Percentiles rank a stretch among this genome's conserved stretches.
Evolutionary conservation across 1,139 yeast species (phyloP).

Genomic region (Hansenula sp.): DNA sequence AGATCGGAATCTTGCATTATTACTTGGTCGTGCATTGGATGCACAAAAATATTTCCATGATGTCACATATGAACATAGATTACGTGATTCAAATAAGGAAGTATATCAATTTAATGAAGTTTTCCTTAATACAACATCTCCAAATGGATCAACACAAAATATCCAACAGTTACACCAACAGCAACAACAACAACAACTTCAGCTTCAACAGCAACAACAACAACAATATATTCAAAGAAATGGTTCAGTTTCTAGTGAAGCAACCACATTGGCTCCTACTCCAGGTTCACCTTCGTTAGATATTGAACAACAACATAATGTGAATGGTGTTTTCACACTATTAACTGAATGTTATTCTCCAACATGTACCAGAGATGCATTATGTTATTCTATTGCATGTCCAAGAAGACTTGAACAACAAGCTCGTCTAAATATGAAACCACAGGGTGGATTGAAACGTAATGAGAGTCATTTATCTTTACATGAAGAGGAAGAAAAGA

Average conservation of each 20-base stretch:
- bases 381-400: slow-evolving; percentile 96
- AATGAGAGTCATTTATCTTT: slow-evolving; percentile 78
- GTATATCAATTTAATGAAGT: slow-evolving; percentile 81
- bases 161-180: slow-evolving; percentile 6
- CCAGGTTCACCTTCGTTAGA: slow-evolving; percentile 5
- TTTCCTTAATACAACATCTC: slow-evolving; percentile 13
- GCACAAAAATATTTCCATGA: slow-evolving; percentile 95
- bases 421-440: slow-evolving; percentile 83
- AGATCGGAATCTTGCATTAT: slow-evolving; percentile 83
- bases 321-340: slow-evolving; percentile 89
- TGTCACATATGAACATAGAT: slow-evolving; percentile 89
- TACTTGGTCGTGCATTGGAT: slow-evolving; percentile 88
- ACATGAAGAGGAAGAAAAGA: slow-evolving; percentile 74
- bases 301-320: slow-evolving; percentile 28
- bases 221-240: slow-evolving; percentile 13
- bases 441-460: slow-evolving; percentile 80
- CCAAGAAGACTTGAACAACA: slow-evolving; percentile 96
- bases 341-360: slow-evolving; percentile 95
- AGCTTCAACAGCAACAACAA: slow-evolving; percentile 8
- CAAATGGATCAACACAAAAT: slow-evolving; percentile 1
- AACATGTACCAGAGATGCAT: slow-evolving; percentile 82
- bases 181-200: slow-evolving; percentile 7
- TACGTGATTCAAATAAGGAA: slow-evolving; percentile 83
- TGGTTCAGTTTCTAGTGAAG: slow-evolving; percentile 20
- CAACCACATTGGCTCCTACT: neutral